These are phyloP conservation scores for Phytophthora niederhauseri DNA, from an alignment of 352 stramenopile genomes.

Conservation along the genomic window DNA sequence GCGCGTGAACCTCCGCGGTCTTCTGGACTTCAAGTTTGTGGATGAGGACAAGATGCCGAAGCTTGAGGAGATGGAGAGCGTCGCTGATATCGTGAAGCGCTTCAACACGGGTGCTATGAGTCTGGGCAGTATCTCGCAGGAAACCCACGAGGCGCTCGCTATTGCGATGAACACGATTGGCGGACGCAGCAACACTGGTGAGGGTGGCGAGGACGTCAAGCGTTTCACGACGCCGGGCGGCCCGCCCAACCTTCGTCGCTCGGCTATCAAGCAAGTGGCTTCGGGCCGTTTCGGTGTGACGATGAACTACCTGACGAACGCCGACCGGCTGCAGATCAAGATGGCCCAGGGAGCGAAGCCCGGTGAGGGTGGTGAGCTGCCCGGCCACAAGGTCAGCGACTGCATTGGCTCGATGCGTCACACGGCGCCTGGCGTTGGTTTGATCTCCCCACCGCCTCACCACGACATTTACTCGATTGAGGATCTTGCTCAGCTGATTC, in stretches of 20 bases:
- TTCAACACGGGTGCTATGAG: slow-evolving; percentile 98
- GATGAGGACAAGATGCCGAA: slow-evolving; percentile 86
- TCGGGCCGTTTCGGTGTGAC: slow-evolving; percentile 97
- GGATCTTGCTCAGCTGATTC: slow-evolving; percentile 97
- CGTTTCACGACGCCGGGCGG: slow-evolving; percentile 62
- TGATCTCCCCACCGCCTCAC: slow-evolving; percentile 97
- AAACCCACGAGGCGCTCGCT: slow-evolving; percentile 96
- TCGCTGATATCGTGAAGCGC: slow-evolving; percentile 95
- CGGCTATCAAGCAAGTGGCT: slow-evolving; percentile 96
- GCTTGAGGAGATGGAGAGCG: slow-evolving; percentile 94
- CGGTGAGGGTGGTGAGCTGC: slow-evolving; percentile 96
- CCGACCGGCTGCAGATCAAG: slow-evolving; percentile 98
- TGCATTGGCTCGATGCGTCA: slow-evolving; percentile 97
- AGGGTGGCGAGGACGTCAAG: slow-evolving; percentile 94
- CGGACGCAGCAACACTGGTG: slow-evolving; percentile 95
- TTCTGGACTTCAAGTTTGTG: slow-evolving; percentile 96
- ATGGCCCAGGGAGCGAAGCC: slow-evolving; percentile 98
- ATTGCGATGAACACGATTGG: slow-evolving; percentile 96
- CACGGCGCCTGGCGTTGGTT: slow-evolving; percentile 95
- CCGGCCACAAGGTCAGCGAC: slow-evolving; percentile 96
- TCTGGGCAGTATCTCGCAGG: slow-evolving; percentile 95
- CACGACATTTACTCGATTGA: slow-evolving; percentile 99
- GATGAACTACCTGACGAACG: slow-evolving; percentile 97
- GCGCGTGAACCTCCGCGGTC: slow-evolving; percentile 93
- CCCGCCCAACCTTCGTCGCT: slow-evolving; percentile 71